Percentiles rank a stretch among this genome's conserved stretches.
Evolutionary conservation across 2,329 filamentous ascomycete genomes (phyloP).

Genomic region (Microcyclosporella mali): DNA sequence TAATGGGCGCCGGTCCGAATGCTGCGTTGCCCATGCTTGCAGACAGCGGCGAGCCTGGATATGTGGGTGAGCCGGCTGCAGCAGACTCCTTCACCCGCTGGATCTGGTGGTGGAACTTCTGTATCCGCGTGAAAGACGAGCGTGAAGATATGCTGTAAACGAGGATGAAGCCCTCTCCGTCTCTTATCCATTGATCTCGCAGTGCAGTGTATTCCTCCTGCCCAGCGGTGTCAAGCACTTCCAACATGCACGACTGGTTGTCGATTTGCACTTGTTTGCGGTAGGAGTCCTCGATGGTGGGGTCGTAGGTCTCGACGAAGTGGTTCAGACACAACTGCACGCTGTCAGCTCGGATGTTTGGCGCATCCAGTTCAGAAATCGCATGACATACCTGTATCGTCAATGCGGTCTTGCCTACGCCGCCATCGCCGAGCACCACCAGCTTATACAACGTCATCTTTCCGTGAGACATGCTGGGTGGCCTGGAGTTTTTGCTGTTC

Average conservation of each 20-base stretch:
- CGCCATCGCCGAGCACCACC: conserved; percentile 95
- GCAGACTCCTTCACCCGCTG: conserved; percentile 93
- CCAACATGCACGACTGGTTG: conserved; percentile 90
- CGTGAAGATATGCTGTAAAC: conserved; percentile 98
- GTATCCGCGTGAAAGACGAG: conserved; percentile 90
- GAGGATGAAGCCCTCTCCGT: conserved; percentile 93
- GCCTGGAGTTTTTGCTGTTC: conserved; percentile 3
- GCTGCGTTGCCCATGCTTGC: conserved; percentile 48
- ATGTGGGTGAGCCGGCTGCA: conserved; percentile 63
- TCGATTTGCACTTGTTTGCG: conserved; percentile 77
- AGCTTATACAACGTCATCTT: conserved; percentile 63
- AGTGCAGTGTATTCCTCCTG: conserved; percentile 98
- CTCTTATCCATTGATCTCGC: conserved; percentile 95
- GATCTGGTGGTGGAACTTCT: conserved; percentile 93
- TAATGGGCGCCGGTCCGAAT: conserved; percentile 75
- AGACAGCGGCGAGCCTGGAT: conserved; percentile 66
- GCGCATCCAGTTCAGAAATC: background rate
- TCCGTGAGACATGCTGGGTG: conserved; percentile 30
- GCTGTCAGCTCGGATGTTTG: conserved; percentile 7
- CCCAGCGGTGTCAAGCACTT: conserved; percentile 92
- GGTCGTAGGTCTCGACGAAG: conserved; percentile 86
- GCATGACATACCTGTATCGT: conserved; percentile 64
- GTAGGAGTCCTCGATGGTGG: conserved; percentile 63
- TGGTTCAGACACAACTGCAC: conserved; percentile 89
- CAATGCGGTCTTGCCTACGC: conserved; percentile 97